Percentiles rank a stretch among this genome's conserved stretches.
These are phyloP conservation scores for Chaetomium cochliodes DNA, from an alignment of 495 filamentous ascomycete genomes.

Conservation along the genomic window DNA sequence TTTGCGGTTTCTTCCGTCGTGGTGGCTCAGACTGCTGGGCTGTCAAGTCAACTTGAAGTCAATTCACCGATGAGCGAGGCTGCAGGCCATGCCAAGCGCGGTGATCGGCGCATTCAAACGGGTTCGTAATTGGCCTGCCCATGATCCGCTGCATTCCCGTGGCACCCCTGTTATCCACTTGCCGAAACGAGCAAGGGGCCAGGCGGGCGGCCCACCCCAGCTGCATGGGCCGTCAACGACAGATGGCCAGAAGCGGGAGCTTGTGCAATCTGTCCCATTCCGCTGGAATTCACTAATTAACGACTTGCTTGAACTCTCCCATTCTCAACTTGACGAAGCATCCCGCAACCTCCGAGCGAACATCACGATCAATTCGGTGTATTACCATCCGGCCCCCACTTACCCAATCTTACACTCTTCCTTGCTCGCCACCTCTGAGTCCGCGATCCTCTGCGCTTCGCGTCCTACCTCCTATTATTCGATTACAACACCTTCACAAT, in stretches of 20 bases:
- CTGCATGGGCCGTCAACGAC: slow-evolving; percentile 23
- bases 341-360: background rate
- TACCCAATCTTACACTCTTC: background rate
- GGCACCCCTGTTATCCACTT: slow-evolving; percentile 17
- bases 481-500: slow-evolving; percentile 24
- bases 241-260: slow-evolving; percentile 30
- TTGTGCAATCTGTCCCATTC: slow-evolving; percentile 39
- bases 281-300: slow-evolving; percentile 6
- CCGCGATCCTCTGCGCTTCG: background rate
- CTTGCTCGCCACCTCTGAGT: background rate
- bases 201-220: slow-evolving; percentile 15
- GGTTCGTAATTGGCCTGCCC: slow-evolving; percentile 7
- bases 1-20: background rate
- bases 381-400: background rate
- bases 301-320: background rate
- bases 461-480: background rate
- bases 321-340: background rate
- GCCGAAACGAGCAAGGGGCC: slow-evolving; percentile 13
- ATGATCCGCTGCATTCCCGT: slow-evolving; percentile 7
- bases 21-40: background rate
- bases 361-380: background rate
- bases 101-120: background rate
- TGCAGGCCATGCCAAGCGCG: background rate
- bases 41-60: background rate
- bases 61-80: background rate